Percentiles rank a stretch among this genome's conserved stretches.
These are phyloP conservation scores for Phytophthora kernoviae DNA, from an alignment of 352 stramenopile species.

Conservation along the genomic window DNA sequence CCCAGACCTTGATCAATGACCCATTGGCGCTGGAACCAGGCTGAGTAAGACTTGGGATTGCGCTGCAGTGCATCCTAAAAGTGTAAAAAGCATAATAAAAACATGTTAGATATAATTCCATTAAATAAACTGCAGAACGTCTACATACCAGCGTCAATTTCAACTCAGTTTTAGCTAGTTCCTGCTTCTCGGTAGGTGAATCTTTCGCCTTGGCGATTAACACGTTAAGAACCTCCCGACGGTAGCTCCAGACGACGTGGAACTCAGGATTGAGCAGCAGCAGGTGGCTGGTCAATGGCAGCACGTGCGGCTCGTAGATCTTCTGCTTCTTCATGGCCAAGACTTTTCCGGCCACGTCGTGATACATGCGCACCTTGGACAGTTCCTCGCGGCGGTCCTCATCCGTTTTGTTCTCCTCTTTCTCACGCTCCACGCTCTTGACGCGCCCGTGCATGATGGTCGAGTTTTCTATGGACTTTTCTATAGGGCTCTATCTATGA, in stretches of 20 bases:
- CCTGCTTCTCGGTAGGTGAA: conserved; percentile 33
- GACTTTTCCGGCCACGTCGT: conserved; percentile 77
- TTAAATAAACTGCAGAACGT: neutral
- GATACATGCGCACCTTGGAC: conserved; percentile 73
- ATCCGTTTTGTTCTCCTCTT: conserved; percentile 69
- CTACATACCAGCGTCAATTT: conserved; percentile 75
- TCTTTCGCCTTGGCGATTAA: conserved; percentile 38
- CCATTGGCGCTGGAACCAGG: conserved; percentile 92
- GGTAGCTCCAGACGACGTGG: conserved; percentile 97
- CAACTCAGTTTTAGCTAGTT: conserved; percentile 87
- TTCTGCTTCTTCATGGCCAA: conserved; percentile 63
- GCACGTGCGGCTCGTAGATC: conserved; percentile 50
- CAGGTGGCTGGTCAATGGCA: conserved; percentile 92
- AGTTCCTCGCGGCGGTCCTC: conserved; percentile 67
- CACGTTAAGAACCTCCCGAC: conserved; percentile 90
- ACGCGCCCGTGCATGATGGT: conserved; percentile 79
- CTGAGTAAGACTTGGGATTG: conserved; percentile 97
- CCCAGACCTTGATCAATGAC: conserved; percentile 73
- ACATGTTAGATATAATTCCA: neutral
- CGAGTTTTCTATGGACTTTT: conserved; percentile 3
- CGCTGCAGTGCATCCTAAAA: conserved; percentile 89
- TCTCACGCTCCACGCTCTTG: conserved; percentile 78
- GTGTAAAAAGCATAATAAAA: conserved; percentile 1
- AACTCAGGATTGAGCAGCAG: conserved; percentile 97
- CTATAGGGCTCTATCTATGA: neutral